Evolutionary conservation across 2,329 filamentous ascomycete species (phyloP), one percentile per base, ranked within the genome.

Genomic region (Fusarium clavum): DNA sequence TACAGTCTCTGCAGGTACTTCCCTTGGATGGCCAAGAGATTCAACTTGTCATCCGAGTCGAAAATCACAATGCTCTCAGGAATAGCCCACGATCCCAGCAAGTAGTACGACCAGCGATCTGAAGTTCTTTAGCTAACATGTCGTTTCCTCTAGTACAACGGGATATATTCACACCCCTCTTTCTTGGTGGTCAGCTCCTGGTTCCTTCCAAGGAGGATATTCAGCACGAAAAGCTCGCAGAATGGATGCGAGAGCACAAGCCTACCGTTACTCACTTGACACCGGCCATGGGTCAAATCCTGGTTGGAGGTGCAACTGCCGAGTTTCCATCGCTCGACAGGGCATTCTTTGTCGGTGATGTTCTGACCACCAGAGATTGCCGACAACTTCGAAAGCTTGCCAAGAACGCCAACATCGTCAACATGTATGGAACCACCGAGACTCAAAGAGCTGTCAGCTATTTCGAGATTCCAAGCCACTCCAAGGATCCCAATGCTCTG

Each of bases 241-340:
- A 97, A 76, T 99, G 96, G 96, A 93, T 98, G 86, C 85, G 86
- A 55, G 88, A 91, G 55, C 88, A 92, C 76, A 82, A 86, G 58
- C 89, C 92, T 5, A 97, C 91, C 18, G 92, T 94, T 22, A 94
- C 92, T 14, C 96, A 98, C 80, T 82, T 98, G 41, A 99, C 96
- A 2, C 96, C 96, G 12, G 96, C 96, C 61, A 98, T 98, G 94
- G 94, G 94, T 58, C 93, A 98, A 74, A 96, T 98, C 66, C 83
- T 98, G 3, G 91, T 95, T n/a, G 94, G 94, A 45, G 93, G 92
- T 71, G 92, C 94, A 25, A 90, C 83, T 5, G 90, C 93, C 0
- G 81, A 92, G 71, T 97, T 98, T 75, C 64, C 64, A 16, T 70
- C 69, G 1, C 58, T 67, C 24, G 91, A 91, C 61, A 85, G 89